Base-by-base conservation (phyloP, 192 early-diverging fungal species). In the Coemansia sp. region DNA sequence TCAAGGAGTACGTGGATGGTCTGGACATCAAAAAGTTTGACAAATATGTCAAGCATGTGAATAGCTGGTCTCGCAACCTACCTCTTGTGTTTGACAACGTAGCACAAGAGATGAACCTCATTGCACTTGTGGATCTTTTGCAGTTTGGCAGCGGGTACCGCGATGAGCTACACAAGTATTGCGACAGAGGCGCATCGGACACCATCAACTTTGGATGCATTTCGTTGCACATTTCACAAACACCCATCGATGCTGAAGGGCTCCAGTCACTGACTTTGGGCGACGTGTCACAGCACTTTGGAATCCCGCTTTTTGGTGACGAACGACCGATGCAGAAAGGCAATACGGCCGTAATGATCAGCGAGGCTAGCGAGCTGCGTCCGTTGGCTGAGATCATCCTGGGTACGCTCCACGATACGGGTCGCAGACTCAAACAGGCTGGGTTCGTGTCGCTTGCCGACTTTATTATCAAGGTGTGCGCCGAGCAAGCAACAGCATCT, bases 171-270 rank as follows among this genome's bases (percentile, higher is more conserved):
- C 83, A 86, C 59, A 78, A 78, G 14, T 78, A 79, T 12, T 65
- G 75, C 25, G 88, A 75, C 23, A 69, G 91, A 22, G 88, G 90
- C 13, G 89, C 87, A 0, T 87, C 89, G 17, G 85, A 91, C 52
- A 88, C 85, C 2, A 87, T 94, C 24, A 74, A 82, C 34, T 94
- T 87, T 78, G 93, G 93, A 9, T 82, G 83, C 61, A 90, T 95
- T 81, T 85, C 87, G 43, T 74, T 92, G 57, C 89, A 93, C 57
- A 91, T 95, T 34, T 84, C 88, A 0, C 84, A 84, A 25, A 80
- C 81, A 0, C 55, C 68, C 0, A 47, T 88, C 42, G 78, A 73
- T 3, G 86, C 92, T 17, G 64, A 79, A 43, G 80, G 75, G 5
- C 59, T 90, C n/a, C 81, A 83, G 33, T 66, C 81, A 12, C 63